A percentile compares a stretch with the other conserved stretches of the same genome.
Evolutionary conservation across 768 basidiomycete species (phyloP).

Genomic region (Mycena maculata): DNA sequence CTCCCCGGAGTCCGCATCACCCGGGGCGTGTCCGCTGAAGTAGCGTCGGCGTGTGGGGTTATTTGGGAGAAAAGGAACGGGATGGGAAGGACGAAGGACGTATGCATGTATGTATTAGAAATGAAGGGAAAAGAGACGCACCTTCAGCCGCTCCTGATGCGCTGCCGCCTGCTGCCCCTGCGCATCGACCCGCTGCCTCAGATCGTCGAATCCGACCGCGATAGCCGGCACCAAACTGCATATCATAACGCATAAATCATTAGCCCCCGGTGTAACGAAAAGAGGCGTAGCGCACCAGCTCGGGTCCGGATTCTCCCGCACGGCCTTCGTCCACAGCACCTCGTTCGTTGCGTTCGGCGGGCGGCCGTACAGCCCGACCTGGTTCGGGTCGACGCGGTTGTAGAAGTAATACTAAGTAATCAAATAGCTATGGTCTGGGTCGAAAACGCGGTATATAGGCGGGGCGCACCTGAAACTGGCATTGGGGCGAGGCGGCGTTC

Average conservation of each 20-base stretch:
- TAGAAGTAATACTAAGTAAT: slow-evolving; percentile 82
- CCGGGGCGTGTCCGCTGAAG: too few relatives aligned
- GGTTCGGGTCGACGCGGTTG: slow-evolving; percentile 79
- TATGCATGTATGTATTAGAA: too few relatives aligned
- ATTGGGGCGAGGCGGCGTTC: slow-evolving; percentile 74
- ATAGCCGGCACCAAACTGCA: slow-evolving; percentile 57
- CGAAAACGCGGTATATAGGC: slow-evolving; percentile 4
- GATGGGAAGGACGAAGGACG: too few relatives aligned
- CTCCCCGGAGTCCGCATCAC: too few relatives aligned
- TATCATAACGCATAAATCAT: slow-evolving; percentile 67
- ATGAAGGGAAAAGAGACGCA: slow-evolving; percentile 35
- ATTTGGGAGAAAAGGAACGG: too few relatives aligned
- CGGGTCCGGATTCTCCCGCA: slow-evolving; percentile 85
- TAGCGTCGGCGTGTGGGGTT: too few relatives aligned
- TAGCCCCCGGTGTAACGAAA: too few relatives aligned
- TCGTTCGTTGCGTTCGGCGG: slow-evolving; percentile 81
- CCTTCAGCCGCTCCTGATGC: slow-evolving; percentile 76
- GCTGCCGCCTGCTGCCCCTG: slow-evolving; percentile 73
- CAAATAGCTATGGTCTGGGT: not conserved
- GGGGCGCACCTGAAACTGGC: slow-evolving; percentile 80
- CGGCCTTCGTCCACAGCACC: slow-evolving; percentile 80
- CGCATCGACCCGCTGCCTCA: slow-evolving; percentile 81
- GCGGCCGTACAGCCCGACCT: slow-evolving; percentile 74
- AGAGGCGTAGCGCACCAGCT: slow-evolving; percentile 63
- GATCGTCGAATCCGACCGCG: slow-evolving; percentile 84